Evolutionary conservation across 1,284 basidiomycete species (phyloP), one percentile per base, ranked within the genome.

Genomic region (Vanrija sp.): DNA sequence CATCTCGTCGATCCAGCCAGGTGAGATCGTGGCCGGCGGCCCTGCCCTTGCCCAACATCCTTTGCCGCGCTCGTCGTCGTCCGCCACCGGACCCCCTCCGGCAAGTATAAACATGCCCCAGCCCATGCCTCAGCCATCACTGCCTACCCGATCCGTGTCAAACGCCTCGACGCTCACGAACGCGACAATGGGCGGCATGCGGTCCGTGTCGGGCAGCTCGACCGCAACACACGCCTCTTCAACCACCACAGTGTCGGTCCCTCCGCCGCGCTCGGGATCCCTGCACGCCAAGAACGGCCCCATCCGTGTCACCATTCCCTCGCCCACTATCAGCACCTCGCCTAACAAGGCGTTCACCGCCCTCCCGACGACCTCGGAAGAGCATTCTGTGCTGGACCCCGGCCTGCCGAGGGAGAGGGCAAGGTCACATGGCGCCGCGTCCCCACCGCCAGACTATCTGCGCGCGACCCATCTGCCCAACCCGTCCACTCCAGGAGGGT

Each of bases 381-480:
- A 34, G 34, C 34, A 15, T 12, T 12, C 34, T 12, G 12, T 12
- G 12, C 34, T 34, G 2, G 34, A 34, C 12, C 34, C 34, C 2
- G 34, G 34, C 34, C 4, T 6, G 7, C 40, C 40, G 19, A 42
- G n/a, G 19, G n/a, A 42, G 40, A 42, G 40, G 19, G 40, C 8
- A 4, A 21, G 40, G 12, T 34, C 34, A 34, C 34, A 34, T 15
- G 12, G 34, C 14, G 34, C 34, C 4, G 34, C 38, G 25, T 62
- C 52, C 14, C 64, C 60, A 16, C 65, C 64, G 7, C 65, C 63
- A 23, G 67, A 68, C 39, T 67, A 67, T 49, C 39, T 60, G 18
- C 60, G 63, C 21, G 55, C 59, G 14, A 60, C 64, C 60, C 51
- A 51, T 10, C 28, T 6, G 6, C 28, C 28, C 28, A 28, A 28